Base-by-base conservation (phyloP, 768 basidiomycete genomes). In the Tylopilus vinaceipallidus region DNA sequence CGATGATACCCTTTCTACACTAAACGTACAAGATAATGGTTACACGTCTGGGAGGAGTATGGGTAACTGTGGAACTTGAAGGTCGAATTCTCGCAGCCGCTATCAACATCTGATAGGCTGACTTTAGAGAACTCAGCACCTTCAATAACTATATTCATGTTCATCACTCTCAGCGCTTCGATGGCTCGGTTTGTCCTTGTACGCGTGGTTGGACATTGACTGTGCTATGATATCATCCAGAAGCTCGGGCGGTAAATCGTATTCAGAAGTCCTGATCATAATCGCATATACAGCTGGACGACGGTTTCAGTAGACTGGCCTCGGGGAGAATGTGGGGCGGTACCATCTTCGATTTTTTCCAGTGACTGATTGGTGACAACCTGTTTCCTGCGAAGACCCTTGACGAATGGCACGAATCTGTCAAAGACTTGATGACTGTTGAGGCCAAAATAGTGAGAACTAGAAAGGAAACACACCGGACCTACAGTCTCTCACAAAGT, bases 341-440 rank as follows among this genome's bases (percentile, higher is more conserved):
- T 55, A 95, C 95, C 92, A 60, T 86, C 81, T 76, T 99, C 95
- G 43, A 98, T 95, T 70, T 98, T 99, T 62, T 84, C 81, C 8
- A 99, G 75, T n/a, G 92, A 95, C 58, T 89, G 83, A 3, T 77
- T 70, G 1, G 94, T 95, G 16, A 95, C 89, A 3, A 72, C 65
- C 63, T 97, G 93, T 71, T 99, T 99, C 73, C 91, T 95, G 47
- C 75, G 74, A 35, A 99, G 73, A 40, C 88, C 86, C 37, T 75
- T 76, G 42, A 91, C 75, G 60, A 83, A 75, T 1, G 87, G 83
- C 1, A 83, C 81, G 55, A 91, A 79, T 12, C 72, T 75, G 60
- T 95, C 93, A 62, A 95, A 91, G 60, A 88, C 94, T 87, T 49
- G 37, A 22, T 49, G 22, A 23, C 34, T 7, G 14, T 36, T 46